Percentiles rank a stretch among this genome's conserved stretches.
Evolutionary conservation across 495 filamentous ascomycete species (phyloP).

Genomic region (Penicillium argentinense): DNA sequence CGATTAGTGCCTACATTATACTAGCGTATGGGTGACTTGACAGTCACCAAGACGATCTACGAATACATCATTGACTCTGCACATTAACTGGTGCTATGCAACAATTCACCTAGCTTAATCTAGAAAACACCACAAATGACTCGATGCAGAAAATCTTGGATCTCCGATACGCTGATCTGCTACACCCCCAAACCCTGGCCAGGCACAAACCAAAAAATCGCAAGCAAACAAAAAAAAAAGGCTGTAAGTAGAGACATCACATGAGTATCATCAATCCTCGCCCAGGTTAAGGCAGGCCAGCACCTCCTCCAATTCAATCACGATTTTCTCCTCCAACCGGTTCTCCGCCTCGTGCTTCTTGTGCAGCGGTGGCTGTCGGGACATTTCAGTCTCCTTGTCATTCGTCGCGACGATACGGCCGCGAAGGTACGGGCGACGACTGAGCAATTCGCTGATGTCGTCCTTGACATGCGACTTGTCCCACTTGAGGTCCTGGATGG

Average conservation of each 20-base stretch:
- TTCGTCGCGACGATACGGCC: constrained; percentile 70
- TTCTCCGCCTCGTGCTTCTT: constrained; percentile 47
- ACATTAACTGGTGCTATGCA: too few relatives aligned
- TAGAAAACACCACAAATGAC: not conserved
- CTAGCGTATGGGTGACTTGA: too few relatives aligned
- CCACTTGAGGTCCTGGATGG: constrained; percentile 69
- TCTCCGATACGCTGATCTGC: constrained; percentile 11
- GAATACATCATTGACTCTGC: too few relatives aligned
- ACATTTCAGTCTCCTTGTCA: constrained; percentile 67
- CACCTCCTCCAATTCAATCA: constrained; percentile 58
- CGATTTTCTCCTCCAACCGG: constrained; percentile 70
- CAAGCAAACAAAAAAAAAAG: not conserved
- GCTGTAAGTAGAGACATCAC: constrained; percentile 18
- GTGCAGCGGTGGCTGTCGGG: constrained; percentile 47
- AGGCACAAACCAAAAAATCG: constrained; percentile 9
- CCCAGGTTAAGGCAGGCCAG: constrained; percentile 39
- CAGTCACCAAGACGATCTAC: too few relatives aligned
- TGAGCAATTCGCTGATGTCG: constrained; percentile 74
- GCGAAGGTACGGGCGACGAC: constrained; percentile 57
- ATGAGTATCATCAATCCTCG: constrained; percentile 38
- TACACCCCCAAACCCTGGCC: constrained; percentile 20
- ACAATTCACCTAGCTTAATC: too few relatives aligned
- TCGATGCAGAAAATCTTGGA: constrained; percentile 5
- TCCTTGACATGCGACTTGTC: constrained; percentile 67
- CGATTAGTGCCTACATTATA: too few relatives aligned